A percentile compares a stretch with the other conserved stretches of the same genome.
These are phyloP conservation scores for Hyaloscypha variabilis DNA, from an alignment of 495 filamentous ascomycete species.

Conservation along the genomic window DNA sequence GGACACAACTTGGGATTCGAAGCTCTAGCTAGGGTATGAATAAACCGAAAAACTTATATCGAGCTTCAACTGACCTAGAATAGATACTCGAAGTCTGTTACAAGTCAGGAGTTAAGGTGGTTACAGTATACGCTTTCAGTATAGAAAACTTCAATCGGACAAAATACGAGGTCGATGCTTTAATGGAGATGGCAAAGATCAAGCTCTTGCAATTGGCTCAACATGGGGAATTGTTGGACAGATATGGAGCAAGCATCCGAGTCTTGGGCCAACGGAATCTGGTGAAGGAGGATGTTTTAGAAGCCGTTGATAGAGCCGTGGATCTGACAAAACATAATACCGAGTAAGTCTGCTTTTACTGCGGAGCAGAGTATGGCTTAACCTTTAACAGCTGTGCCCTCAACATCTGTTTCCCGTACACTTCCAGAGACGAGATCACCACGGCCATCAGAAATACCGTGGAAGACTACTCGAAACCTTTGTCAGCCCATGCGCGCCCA, in stretches of 20 bases:
- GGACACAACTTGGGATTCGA: conserved; percentile 98
- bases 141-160: conserved; percentile 99
- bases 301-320: conserved; percentile 80
- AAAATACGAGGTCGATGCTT: conserved; percentile 94
- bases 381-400: conserved; percentile 65
- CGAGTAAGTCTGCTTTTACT: conserved; percentile 47
- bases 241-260: conserved; percentile 85
- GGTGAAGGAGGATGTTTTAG: conserved; percentile 82
- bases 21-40: conserved; percentile 74
- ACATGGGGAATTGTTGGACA: conserved; percentile 90
- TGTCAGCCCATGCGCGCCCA: conserved; percentile 60
- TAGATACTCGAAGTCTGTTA: conserved; percentile 97
- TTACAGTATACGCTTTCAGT: conserved; percentile 97
- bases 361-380: not conserved
- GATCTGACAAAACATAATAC: conserved; percentile 83
- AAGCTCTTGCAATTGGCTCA: conserved; percentile 89
- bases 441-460: conserved; percentile 88
- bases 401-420: conserved; percentile 98
- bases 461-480: conserved; percentile 72
- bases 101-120: conserved; percentile 90
- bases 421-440: conserved; percentile 93
- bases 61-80: not conserved
- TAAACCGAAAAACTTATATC: not conserved
- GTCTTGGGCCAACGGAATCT: conserved; percentile 82
- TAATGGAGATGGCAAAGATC: conserved; percentile 97